Percentiles rank a stretch among this genome's conserved stretches.
phyloP scores from a whole-genome alignment of 768 basidiomycete genomes.

The Russula sp. region DNA sequence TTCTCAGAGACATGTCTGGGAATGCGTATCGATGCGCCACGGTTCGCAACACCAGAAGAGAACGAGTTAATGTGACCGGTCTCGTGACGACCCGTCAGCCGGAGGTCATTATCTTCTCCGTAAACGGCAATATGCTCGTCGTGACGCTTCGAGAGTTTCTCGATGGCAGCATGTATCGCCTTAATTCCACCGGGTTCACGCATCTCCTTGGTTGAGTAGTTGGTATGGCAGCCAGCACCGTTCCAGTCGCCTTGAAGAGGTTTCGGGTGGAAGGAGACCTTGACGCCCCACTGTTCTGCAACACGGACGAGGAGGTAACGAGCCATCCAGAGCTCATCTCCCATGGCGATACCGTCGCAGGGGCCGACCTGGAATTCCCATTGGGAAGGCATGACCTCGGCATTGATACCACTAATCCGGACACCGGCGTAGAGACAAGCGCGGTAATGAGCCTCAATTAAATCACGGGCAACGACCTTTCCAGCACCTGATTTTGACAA shows the following conservation, averaged over 20 bases:
- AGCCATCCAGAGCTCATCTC: conserved; percentile 99
- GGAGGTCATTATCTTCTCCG: conserved; percentile 95
- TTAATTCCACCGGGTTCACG: conserved; percentile 93
- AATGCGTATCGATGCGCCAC: conserved; percentile 94
- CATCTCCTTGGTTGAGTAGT: conserved; percentile 93
- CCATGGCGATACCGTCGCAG: conserved; percentile 96
- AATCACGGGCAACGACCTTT: conserved; percentile 96
- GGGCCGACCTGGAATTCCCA: conserved; percentile 99
- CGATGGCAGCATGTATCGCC: conserved; percentile 85
- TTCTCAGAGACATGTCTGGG: conserved; percentile 89
- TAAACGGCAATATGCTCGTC: conserved; percentile 95
- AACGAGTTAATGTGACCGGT: conserved; percentile 91
- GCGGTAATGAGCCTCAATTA: conserved; percentile 98
- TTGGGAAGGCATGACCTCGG: conserved; percentile 99
- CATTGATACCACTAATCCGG: conserved; percentile 99
- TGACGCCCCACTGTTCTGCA: conserved; percentile 95
- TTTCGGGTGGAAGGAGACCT: conserved; percentile 99
- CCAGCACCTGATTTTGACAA: conserved; percentile 64
- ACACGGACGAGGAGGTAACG: conserved; percentile 93
- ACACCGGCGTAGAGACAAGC: conserved; percentile 92
- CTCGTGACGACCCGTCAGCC: conserved; percentile 96
- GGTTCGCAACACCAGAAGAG: conserved; percentile 94
- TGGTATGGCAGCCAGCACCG: conserved; percentile 98
- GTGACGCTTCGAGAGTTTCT: conserved; percentile 87
- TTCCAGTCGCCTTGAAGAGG: conserved; percentile 98